Base-by-base conservation (phyloP, 495 filamentous ascomycete genomes). In the Aspergillus coremiiformis region DNA sequence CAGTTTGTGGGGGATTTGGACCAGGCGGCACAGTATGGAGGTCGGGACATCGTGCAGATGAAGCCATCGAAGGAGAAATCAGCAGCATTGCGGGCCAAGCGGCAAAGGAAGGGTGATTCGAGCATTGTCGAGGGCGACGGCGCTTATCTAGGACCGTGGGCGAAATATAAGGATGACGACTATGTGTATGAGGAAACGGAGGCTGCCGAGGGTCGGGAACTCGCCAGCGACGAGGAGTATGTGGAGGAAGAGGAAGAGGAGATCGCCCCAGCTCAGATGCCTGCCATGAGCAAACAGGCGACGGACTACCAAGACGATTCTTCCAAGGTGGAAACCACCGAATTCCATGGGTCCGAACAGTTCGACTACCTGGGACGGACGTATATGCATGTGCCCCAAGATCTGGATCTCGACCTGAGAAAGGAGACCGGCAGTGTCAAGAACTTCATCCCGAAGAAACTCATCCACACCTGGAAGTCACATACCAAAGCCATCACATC, bases 121-220 rank as follows among this genome's bases (percentile, higher is more conserved):
- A 83, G 83, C 47, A 75, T 96, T 32, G 82, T 91, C 0, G 88
- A 95, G 56, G 93, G 93, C 0, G 84, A 87, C 5, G 84, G 83
- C 32, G 83, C 89, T 22, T 97, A 96, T 66, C 77, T 91, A 24
- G 94, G 93, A 1, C 94, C 93, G 0, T 99, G 94, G 94, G 93
- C 94, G 24, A 81, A 78, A 64, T 97, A 93, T 57, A 80, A 85
- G 52, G 75, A 80, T 53, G 74, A 83, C 32, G 73, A 77, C 53
- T 67, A 75, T 32, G 72, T 81, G 52, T 89, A 86, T 54, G 83
- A 90, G 61, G 73, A 78, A 21, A 66, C 76, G 49, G 68, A 65
- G 30, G 70, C 63, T 50, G 61, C 57, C 62, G 73, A 62, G 39
- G 82, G 69, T 55, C 84, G 77, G 57, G 84, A 84, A 57, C 69